These are phyloP conservation scores for Austroboletus niveus DNA, from an alignment of 1,284 basidiomycete species.

Conservation along the genomic window DNA sequence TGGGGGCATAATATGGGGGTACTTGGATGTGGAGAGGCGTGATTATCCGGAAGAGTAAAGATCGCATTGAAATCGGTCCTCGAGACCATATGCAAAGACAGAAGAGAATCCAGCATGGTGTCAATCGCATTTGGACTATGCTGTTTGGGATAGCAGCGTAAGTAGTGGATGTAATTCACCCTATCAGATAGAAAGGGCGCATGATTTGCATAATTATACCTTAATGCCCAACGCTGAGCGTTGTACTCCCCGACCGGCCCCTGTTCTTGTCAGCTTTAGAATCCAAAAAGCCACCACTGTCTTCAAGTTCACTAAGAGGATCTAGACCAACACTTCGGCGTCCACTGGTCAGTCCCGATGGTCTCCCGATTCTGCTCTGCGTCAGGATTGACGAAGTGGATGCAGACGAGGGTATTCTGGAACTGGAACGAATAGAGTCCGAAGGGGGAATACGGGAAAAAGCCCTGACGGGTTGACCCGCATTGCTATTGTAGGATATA, in stretches of 20 bases:
- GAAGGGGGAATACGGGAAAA: constrained; percentile 41
- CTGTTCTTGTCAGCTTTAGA: constrained; percentile 21
- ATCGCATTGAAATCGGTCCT: constrained; percentile 18
- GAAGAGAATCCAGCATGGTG: constrained; percentile 6
- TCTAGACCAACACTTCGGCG: constrained; percentile 45
- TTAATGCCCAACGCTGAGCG: constrained; percentile 23
- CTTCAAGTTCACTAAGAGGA: constrained; percentile 29
- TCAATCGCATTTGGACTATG: constrained; percentile 10
- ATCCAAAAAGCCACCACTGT: constrained; percentile 16
- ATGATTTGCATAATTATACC: constrained; percentile 13
- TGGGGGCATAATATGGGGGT: constrained; percentile 15
- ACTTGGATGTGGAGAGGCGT: constrained; percentile 5
- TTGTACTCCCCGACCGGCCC: constrained; percentile 36
- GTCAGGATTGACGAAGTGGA: constrained; percentile 35
- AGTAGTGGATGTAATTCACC: constrained; percentile 12
- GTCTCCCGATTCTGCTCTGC: constrained; percentile 68
- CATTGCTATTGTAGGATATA: constrained; percentile 36
- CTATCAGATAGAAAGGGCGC: constrained; percentile 8
- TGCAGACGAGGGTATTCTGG: constrained; percentile 41
- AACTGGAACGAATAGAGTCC: constrained; percentile 45
- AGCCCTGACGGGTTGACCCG: constrained; percentile 32
- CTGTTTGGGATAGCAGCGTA: constrained; percentile 13
- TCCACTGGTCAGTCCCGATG: constrained; percentile 40
- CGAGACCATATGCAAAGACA: constrained; percentile 19
- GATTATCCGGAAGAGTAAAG: constrained; percentile 9